Base-by-base conservation (phyloP, 1,284 basidiomycete species). In the Fomitiporia mediterranea region DNA sequence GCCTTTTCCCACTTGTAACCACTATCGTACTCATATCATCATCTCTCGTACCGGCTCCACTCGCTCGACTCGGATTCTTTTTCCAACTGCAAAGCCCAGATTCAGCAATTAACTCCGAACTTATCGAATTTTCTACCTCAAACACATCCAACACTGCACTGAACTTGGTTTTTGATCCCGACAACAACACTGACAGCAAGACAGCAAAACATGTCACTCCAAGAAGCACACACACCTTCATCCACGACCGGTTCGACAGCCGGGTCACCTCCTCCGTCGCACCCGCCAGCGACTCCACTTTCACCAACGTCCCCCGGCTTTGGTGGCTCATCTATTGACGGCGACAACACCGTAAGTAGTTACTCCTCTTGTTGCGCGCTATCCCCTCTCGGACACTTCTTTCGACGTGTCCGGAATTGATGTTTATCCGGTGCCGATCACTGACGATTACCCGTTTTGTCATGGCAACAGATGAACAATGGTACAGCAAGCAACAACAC, bases 191-290 rank as follows among this genome's bases (percentile, higher is more conserved):
- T 57, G 43, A 37, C 39, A 57, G 38, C 50, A 40, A 46, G 30
- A 38, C 48, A 60, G 37, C 47, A 55, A 37, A 38, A 11, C 25
- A 59, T 64, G 55, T 50, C 51, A 17, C 64, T 64, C 55, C 56
- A 63, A 61, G 84, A 83, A 80, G 75, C 78, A 55, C 73, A 84
- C 67, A 74, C 83, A 8, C 74, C 79, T 57, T 73, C 79, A n/a
- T 68, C 75, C 50, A 60, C 65, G 60, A 70, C 77, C 56, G 70
- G 75, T 55, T 70, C 78, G 28, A 70, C 75, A 32, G 70, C 77
- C 49, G 48, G 42, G 44, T 61, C 53, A 71, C 78, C 56, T 67
- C 73, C 25, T 61, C 67, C 48, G 68, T 70, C 61, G 75, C 75
- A 42, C 74, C 74, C 50, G 62, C 71, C 59, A 76, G 75, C 56